phyloP scores from a whole-genome alignment of 768 basidiomycete species.

The Tulasnella sp. region DNA sequence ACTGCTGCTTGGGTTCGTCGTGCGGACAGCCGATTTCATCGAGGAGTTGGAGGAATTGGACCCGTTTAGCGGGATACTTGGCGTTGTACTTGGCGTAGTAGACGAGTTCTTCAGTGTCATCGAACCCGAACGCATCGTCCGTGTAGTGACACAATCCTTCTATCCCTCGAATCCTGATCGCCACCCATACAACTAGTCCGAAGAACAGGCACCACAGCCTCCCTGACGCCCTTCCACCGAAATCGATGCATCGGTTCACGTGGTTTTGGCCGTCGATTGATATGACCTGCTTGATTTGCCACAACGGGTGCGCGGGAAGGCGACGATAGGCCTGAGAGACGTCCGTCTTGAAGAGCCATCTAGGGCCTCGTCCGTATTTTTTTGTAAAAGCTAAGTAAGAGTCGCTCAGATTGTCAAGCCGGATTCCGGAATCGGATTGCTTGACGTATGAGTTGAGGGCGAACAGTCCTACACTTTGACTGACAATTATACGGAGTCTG shows the following conservation, averaged over 20 bases:
- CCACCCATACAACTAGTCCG: conserved; percentile 33
- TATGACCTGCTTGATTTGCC: conserved; percentile 35
- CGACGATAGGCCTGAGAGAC: conserved; percentile 30
- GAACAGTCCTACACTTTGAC: conserved; percentile 31
- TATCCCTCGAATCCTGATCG: conserved; percentile 20
- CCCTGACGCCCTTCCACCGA: conserved; percentile 27
- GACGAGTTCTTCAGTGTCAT: conserved; percentile 18
- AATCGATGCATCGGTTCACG: conserved; percentile 29
- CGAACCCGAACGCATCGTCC: conserved; percentile 29
- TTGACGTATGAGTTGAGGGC: conserved; percentile 33
- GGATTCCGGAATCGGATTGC: conserved; percentile 23
- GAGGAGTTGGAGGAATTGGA: conserved; percentile 30
- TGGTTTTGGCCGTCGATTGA: conserved; percentile 22
- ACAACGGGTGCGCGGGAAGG: conserved; percentile 31
- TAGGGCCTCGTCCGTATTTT: not conserved
- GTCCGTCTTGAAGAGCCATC: conserved; percentile 30
- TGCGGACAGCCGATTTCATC: conserved; percentile 35
- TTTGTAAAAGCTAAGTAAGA: conserved; percentile 5
- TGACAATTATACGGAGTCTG: conserved; percentile 32
- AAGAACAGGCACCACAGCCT: conserved; percentile 28
- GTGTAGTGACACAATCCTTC: conserved; percentile 26
- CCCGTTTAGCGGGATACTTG: conserved; percentile 28
- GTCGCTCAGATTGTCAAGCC: conserved; percentile 30
- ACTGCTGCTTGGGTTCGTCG: conserved; percentile 32
- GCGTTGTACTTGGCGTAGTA: conserved; percentile 28